Evolutionary conservation across 2,329 filamentous ascomycete genomes (phyloP), one percentile per base, ranked within the genome.

Genomic region (Cytospora piceae): DNA sequence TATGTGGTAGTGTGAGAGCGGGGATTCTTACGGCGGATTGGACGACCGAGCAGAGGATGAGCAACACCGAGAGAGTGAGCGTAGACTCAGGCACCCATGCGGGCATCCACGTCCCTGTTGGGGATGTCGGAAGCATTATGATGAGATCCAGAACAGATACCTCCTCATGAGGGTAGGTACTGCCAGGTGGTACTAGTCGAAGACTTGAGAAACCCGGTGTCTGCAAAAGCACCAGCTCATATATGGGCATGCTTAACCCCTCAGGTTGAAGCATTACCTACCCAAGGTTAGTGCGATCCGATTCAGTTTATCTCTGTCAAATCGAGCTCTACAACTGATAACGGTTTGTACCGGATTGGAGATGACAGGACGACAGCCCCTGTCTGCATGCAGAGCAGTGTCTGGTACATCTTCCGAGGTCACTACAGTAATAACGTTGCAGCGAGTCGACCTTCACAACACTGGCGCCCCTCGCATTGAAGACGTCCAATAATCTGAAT

Each of bases 11-110:
- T 42, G 5, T 17, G 22, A 57, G n/a, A 17, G 37, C 31, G 37
- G n/a, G 52, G 60, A 17, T 14, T 12, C 75, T 72, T 70, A 80
- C 78, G 11, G 76, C 70, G 24, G 80, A 82, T 64, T 82, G 79
- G 7, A 80, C 79, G 54, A 79, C 76, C 24, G 80, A 80, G 69
- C 79, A 82, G 22, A 81, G 56, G 29, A 82, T 69, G 7, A 82
- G 74, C 31, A 82, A 70, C 17, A 78, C 69, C 0, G 79, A 77
- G 9, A 83, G 69, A 0, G 69, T 73, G 15, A 71, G 15, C 0
- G 78, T 80, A 4, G 77, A 80, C 69, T 81, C 74, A 24, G 80
- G 80, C 6, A 81, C 78, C 78, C 77, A 80, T 2, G 80, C 79
- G 52, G 80, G 79, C 65, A 82, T 70, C 80, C 80, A 82, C 3